Conservation (phyloP, 106 monocot genomes). For the Hemerocallis citrina region DNA sequence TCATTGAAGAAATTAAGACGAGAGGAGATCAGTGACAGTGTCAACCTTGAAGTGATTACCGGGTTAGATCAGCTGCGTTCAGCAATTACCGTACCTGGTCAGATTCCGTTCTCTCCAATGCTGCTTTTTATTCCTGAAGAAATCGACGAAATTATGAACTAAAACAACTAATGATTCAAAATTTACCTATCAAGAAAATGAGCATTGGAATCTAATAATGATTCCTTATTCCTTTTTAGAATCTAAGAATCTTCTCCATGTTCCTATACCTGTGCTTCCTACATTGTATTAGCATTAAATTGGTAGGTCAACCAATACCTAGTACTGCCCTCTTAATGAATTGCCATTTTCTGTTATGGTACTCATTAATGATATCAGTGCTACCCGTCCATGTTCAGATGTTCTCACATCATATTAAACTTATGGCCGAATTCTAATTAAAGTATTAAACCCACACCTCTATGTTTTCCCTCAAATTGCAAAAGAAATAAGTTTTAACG, state of each 20-base stretch:
- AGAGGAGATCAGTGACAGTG: slow-evolving; percentile 56
- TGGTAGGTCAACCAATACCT: background rate
- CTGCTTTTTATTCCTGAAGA: background rate
- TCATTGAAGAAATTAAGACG: slow-evolving; percentile 57
- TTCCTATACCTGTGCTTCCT: background rate
- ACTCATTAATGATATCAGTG: background rate
- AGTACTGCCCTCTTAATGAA: background rate
- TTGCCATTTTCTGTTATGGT: background rate
- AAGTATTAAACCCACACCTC: too few relatives aligned
- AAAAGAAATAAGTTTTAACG: too few relatives aligned
- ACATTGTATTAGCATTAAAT: background rate
- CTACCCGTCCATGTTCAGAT: background rate
- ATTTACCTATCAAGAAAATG: background rate
- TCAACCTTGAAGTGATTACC: slow-evolving; percentile 53
- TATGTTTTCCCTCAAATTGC: too few relatives aligned
- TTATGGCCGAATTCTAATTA: too few relatives aligned
- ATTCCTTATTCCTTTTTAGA: background rate
- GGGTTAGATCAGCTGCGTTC: slow-evolving; percentile 52
- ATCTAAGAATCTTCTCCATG: background rate
- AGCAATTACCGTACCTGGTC: slow-evolving; percentile 65
- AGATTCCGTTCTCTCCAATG: slow-evolving; percentile 10
- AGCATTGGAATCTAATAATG: too few relatives aligned
- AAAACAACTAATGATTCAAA: background rate
- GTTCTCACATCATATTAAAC: slow-evolving; percentile 21
- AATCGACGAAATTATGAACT: background rate